Percentiles rank a stretch among this genome's conserved stretches.
These are phyloP conservation scores for Candida ponderosae DNA, from an alignment of 805 yeast genomes.

Conservation along the genomic window DNA sequence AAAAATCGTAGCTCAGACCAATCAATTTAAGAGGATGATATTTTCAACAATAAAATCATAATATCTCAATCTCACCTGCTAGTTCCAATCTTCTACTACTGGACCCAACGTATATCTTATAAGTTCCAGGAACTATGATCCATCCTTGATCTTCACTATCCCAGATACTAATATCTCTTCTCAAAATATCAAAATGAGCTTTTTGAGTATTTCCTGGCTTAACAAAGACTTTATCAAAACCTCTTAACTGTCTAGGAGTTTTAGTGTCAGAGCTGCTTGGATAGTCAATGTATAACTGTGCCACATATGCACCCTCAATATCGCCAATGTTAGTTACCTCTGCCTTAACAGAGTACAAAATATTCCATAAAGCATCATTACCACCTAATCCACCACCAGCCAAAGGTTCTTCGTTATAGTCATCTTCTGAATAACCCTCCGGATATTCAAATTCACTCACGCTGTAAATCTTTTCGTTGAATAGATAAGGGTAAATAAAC, in stretches of 20 bases:
- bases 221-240: slow-evolving; percentile 46
- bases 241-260: slow-evolving; percentile 49
- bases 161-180: slow-evolving; percentile 52
- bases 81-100: slow-evolving; percentile 39
- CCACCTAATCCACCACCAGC: slow-evolving; percentile 50
- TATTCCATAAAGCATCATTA: slow-evolving; percentile 52
- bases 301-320: slow-evolving; percentile 38
- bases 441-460: slow-evolving; percentile 27
- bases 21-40: too few species aligned
- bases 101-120: slow-evolving; percentile 42
- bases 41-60: slow-evolving; percentile 6
- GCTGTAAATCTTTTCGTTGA: slow-evolving; percentile 22
- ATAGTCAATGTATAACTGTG: slow-evolving; percentile 45
- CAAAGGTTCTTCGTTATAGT: slow-evolving; percentile 19
- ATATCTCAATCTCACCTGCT: slow-evolving; percentile 27
- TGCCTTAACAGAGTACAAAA: slow-evolving; percentile 36
- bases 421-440: slow-evolving; percentile 25
- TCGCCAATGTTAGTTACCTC: slow-evolving; percentile 41
- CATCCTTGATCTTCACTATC: slow-evolving; percentile 48
- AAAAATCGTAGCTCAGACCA: too few species aligned
- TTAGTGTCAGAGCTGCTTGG: slow-evolving; percentile 26
- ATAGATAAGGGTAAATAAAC: slow-evolving; percentile 46
- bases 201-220: slow-evolving; percentile 30
- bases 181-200: slow-evolving; percentile 35
- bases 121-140: slow-evolving; percentile 49